These are phyloP conservation scores for Saccharomyces paradoxus DNA, from an alignment of 805 yeast genomes.

Conservation along the genomic window DNA sequence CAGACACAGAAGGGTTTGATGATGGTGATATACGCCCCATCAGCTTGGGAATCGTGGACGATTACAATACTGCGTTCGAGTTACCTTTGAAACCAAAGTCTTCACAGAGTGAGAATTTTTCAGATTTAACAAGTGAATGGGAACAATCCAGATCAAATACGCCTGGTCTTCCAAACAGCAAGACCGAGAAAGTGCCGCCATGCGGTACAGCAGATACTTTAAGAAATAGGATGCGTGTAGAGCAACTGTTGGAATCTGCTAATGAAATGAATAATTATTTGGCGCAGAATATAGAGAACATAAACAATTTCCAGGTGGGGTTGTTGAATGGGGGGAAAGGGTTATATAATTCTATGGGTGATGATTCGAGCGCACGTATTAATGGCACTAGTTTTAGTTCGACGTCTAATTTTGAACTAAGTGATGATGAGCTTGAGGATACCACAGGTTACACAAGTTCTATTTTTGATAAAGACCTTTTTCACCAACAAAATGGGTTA, in stretches of 20 bases:
- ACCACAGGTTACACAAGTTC: not conserved
- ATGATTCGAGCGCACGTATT: not conserved
- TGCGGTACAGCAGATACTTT: not conserved
- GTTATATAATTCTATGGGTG: not conserved
- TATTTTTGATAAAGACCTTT: not conserved
- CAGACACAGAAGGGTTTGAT: not conserved
- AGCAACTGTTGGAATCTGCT: conserved; percentile 25
- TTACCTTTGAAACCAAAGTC: conserved; percentile 9
- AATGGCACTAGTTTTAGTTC: conserved; percentile 11
- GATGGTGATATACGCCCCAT: not conserved
- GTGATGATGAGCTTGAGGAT: conserved; percentile 19
- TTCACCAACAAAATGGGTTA: not conserved
- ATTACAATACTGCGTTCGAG: not conserved
- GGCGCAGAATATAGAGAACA: conserved; percentile 20
- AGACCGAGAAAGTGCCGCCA: not conserved
- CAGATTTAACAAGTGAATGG: conserved; percentile 8
- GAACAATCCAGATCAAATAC: conserved; percentile 7
- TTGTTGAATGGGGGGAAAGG: conserved; percentile 1
- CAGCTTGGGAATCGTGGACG: not conserved
- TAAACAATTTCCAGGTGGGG: conserved; percentile 18
- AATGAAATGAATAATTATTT: conserved; percentile 21
- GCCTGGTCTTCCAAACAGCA: not conserved
- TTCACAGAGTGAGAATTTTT: conserved; percentile 4
- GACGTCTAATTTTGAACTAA: conserved; percentile 24
- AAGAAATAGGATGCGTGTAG: conserved; percentile 16